phyloP scores from a whole-genome alignment of 495 filamentous ascomycete species.

The Xylaria intraflava region DNA sequence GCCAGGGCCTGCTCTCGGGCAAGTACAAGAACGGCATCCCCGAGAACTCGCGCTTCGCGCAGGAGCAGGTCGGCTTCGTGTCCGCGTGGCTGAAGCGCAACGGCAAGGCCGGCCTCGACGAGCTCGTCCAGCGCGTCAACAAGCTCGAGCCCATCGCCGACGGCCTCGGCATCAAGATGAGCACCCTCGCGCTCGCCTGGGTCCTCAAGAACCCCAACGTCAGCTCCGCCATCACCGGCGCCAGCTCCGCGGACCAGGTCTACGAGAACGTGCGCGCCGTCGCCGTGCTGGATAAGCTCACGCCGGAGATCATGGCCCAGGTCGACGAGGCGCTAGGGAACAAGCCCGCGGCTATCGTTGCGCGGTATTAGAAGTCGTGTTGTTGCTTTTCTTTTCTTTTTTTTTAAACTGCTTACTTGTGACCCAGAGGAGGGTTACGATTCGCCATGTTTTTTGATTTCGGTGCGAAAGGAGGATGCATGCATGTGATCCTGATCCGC shows the following conservation, averaged over 20 bases:
- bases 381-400: too few species aligned
- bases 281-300: constrained; percentile 53
- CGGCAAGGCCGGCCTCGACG: constrained; percentile 41
- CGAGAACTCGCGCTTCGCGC: constrained; percentile 47
- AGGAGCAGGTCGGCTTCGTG: constrained; percentile 42
- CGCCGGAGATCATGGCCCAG: constrained; percentile 59
- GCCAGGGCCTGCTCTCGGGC: constrained; percentile 67
- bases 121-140: constrained; percentile 37
- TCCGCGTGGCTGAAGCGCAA: constrained; percentile 38
- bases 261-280: constrained; percentile 63
- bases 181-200: constrained; percentile 71
- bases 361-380: constrained; percentile 32
- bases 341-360: constrained; percentile 46
- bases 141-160: constrained; percentile 59
- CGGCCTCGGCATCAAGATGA: constrained; percentile 56
- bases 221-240: constrained; percentile 70
- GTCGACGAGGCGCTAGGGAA: constrained; percentile 63
- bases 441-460: too few species aligned
- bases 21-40: constrained; percentile 73
- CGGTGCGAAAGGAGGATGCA: too few species aligned
- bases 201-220: constrained; percentile 70
- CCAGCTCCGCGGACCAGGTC: constrained; percentile 65
- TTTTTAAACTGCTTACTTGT: too few species aligned
- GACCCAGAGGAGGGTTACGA: too few species aligned
- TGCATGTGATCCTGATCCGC: too few species aligned